Conservation (phyloP, 2,329 filamentous ascomycete species). For the Didymella exigua region DNA sequence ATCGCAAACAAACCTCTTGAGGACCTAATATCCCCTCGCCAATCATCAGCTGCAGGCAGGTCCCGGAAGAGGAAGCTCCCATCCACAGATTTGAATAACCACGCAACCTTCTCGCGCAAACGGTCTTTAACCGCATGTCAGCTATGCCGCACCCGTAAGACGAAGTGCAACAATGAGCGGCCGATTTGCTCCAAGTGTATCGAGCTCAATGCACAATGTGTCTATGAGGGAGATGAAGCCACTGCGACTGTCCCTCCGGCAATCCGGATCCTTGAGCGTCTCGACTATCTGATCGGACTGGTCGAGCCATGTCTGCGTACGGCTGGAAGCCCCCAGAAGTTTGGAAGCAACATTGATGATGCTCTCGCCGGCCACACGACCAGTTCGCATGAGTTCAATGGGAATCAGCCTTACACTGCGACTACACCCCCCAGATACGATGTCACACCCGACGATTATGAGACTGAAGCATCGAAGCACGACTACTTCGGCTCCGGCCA, state of each 20-base stretch:
- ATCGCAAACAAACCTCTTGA: neutral
- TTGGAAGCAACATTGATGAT: too few species aligned
- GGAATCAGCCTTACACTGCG: neutral
- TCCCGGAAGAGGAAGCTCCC: conserved; percentile 5
- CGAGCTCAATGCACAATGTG: conserved; percentile 17
- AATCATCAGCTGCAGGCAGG: neutral
- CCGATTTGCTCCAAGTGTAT: conserved; percentile 21
- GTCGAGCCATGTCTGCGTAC: neutral
- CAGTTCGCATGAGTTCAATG: neutral
- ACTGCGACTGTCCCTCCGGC: neutral
- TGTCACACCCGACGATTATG: neutral
- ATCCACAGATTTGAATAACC: neutral
- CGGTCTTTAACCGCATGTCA: conserved; percentile 15
- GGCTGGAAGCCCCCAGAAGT: neutral
- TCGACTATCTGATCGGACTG: conserved; percentile 12
- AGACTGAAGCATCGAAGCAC: neutral
- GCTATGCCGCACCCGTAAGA: conserved; percentile 16
- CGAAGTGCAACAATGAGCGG: conserved; percentile 23
- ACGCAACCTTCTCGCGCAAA: conserved; percentile 6
- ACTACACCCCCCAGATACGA: neutral
- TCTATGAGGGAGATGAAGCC: conserved; percentile 11
- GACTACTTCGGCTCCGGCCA: conserved; percentile 20
- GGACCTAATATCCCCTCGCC: neutral
- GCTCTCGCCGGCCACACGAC: neutral
- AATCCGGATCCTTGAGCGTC: conserved; percentile 12